Evolutionary conservation across 83 land plant species (phyloP).

Genomic region (Larix sibirica): DNA sequence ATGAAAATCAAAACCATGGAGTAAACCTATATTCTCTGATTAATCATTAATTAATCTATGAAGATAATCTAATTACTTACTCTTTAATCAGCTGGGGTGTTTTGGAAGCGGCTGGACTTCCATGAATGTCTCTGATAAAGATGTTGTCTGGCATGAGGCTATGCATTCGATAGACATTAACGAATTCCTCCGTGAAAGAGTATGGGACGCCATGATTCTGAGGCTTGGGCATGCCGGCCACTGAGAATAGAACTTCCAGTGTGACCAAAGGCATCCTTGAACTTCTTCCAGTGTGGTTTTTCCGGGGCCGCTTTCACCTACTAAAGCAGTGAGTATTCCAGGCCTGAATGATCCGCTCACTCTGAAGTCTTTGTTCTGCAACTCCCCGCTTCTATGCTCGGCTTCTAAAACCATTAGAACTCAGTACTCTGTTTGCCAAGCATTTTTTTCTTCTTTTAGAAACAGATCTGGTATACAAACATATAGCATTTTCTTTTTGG

Average conservation of each 20-base stretch:
- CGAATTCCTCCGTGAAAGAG: slow-evolving; percentile 49
- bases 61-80: no score
- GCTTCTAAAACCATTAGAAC: no score
- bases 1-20: no score
- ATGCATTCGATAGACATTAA: slow-evolving; percentile 42
- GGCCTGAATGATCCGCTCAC: slow-evolving; percentile 5
- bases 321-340: slow-evolving; percentile 8
- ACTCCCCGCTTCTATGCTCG: no score
- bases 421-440: no score
- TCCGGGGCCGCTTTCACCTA: slow-evolving; percentile 14
- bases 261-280: slow-evolving; percentile 57
- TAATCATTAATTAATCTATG: no score
- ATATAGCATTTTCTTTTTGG: no score
- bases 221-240: slow-evolving; percentile 49
- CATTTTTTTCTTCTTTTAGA: no score
- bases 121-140: slow-evolving; percentile 27
- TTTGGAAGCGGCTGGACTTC: background rate
- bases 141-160: slow-evolving; percentile 32
- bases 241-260: slow-evolving; percentile 32
- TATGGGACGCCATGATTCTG: slow-evolving; percentile 48
- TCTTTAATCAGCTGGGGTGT: no score
- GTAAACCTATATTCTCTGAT: no score
- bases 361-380: no score
- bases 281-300: slow-evolving; percentile 39
- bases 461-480: no score